A percentile compares a stretch with the other conserved stretches of the same genome.
These are phyloP conservation scores for Canavalia ensiformis DNA, from an alignment of 306 rosid species.

Conservation along the genomic window DNA sequence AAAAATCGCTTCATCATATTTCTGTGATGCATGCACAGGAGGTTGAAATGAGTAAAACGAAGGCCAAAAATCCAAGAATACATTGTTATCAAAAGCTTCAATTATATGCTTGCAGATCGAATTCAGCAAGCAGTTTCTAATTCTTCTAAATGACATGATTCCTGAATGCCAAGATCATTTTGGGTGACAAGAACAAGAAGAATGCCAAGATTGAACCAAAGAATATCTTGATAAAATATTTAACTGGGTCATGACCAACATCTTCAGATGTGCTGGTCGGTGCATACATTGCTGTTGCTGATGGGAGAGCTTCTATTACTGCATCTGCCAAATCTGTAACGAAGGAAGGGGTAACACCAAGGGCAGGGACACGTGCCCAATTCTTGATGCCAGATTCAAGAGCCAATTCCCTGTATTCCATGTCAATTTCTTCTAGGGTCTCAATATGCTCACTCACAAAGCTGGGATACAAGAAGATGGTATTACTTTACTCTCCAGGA, in stretches of 20 bases:
- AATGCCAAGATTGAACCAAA: constrained; percentile 86
- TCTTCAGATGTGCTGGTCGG: constrained; percentile 56
- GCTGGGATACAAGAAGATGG: constrained; percentile 56
- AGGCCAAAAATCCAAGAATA: constrained; percentile 18
- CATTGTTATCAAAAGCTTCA: constrained; percentile 28
- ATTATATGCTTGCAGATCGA: constrained; percentile 16
- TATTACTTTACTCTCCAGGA: constrained; percentile 8
- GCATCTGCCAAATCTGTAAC: constrained; percentile 93
- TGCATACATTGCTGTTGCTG: constrained; percentile 72
- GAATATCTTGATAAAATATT: constrained; percentile 67
- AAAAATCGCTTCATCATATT: constrained; percentile 31
- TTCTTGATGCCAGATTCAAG: constrained; percentile 91
- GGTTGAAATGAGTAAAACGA: background rate
- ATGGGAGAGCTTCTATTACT: constrained; percentile 92
- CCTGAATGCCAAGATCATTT: constrained; percentile 66
- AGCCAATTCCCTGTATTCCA: constrained; percentile 94
- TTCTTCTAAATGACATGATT: constrained; percentile 59
- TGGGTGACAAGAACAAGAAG: constrained; percentile 77
- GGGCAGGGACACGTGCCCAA: constrained; percentile 99
- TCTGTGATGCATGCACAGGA: constrained; percentile 23
- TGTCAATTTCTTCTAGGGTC: constrained; percentile 97
- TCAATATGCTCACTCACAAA: constrained; percentile 99
- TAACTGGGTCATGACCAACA: constrained; percentile 62
- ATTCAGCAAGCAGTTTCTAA: constrained; percentile 5
- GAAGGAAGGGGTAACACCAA: constrained; percentile 85